phyloP scores from a whole-genome alignment of 2,329 filamentous ascomycete genomes.

The Diaporthe sp. region DNA sequence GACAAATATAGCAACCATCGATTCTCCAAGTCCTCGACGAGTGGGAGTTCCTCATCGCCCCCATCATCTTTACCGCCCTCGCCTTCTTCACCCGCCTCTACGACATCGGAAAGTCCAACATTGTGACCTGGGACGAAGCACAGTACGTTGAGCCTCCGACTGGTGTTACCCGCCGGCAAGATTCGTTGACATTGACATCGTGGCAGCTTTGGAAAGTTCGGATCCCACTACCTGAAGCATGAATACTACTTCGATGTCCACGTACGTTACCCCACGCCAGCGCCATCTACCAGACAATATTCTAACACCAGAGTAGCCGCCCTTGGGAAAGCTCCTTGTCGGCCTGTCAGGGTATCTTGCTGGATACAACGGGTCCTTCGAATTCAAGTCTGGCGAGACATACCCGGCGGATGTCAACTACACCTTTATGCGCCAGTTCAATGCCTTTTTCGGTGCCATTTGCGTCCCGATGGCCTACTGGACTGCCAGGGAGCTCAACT shows the following conservation, averaged over 20 bases:
- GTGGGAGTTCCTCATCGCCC: constrained; percentile 73
- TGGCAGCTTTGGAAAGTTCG: constrained; percentile 91
- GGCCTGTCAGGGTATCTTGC: constrained; percentile 95
- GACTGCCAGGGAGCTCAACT: constrained; percentile 90
- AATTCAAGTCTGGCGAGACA: constrained; percentile 98
- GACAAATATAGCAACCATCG: constrained; percentile 59
- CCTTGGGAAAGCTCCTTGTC: constrained; percentile 98
- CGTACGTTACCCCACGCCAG: constrained; percentile 42
- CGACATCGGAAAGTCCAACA: constrained; percentile 77
- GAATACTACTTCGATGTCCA: constrained; percentile 96
- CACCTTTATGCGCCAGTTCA: constrained; percentile 98
- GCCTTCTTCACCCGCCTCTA: constrained; percentile 77
- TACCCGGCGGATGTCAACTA: constrained; percentile 96
- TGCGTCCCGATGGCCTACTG: constrained; percentile 96
- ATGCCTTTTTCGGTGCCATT: constrained; percentile 91
- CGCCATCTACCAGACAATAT: not conserved
- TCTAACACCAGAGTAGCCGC: constrained; percentile 69
- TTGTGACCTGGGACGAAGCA: constrained; percentile 77
- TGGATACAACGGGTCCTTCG: constrained; percentile 98
- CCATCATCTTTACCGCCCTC: constrained; percentile 71
- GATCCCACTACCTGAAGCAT: constrained; percentile 98
- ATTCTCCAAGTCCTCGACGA: constrained; percentile 73
- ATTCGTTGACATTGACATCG: constrained; percentile 44
- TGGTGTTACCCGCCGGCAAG: constrained; percentile 34
- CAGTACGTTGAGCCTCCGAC: constrained; percentile 61